Evolutionary conservation across 129 eudicot species (phyloP).

Genomic region (Mikania micrantha): DNA sequence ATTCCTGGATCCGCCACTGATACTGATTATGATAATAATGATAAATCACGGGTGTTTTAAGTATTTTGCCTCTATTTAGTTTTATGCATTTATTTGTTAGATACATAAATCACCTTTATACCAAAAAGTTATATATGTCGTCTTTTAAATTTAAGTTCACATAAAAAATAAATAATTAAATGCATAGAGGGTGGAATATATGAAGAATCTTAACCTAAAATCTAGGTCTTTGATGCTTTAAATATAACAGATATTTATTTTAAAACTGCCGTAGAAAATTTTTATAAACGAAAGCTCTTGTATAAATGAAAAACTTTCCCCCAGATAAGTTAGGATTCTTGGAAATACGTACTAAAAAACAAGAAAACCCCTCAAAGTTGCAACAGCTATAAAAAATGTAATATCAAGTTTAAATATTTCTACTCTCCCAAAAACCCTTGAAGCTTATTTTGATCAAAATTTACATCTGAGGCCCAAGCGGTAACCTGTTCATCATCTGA

Average conservation of each 20-base stretch:
- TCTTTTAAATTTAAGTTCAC: no score
- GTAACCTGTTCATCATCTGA: slow-evolving; percentile 54
- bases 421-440: slow-evolving; percentile 14
- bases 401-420: slow-evolving; percentile 23
- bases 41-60: no score
- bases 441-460: slow-evolving; percentile 15
- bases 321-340: slow-evolving; percentile 24
- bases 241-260: background rate
- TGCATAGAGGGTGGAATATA: no score
- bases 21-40: no score
- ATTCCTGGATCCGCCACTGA: no score
- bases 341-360: slow-evolving; percentile 7
- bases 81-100: no score
- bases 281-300: slow-evolving; percentile 8
- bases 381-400: slow-evolving; percentile 18
- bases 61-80: no score
- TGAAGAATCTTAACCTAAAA: no score
- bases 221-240: no score
- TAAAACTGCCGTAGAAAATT: slow-evolving; percentile 4
- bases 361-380: slow-evolving; percentile 23
- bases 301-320: slow-evolving; percentile 23
- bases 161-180: no score
- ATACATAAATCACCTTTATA: no score
- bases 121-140: no score
- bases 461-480: slow-evolving; percentile 82